phyloP scores from a whole-genome alignment of 768 basidiomycete genomes.

The Cystobasidium tubakii region DNA sequence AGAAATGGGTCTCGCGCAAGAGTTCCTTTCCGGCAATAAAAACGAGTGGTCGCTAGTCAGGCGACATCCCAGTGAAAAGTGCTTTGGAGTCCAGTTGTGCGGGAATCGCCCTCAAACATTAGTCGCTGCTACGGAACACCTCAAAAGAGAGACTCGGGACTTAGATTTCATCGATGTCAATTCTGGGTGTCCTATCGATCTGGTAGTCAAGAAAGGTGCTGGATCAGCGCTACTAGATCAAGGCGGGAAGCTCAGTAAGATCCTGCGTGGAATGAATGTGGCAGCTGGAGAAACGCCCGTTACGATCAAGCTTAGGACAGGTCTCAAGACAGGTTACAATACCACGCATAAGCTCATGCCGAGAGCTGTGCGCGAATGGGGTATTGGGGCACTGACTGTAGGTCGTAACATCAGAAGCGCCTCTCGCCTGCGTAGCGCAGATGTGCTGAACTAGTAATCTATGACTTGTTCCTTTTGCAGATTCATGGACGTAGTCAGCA shows the following conservation, averaged over 20 bases:
- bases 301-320: slow-evolving; percentile 84
- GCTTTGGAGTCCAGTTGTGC: slow-evolving; percentile 86
- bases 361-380: slow-evolving; percentile 59
- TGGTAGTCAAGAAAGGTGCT: slow-evolving; percentile 55
- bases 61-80: slow-evolving; percentile 75
- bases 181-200: slow-evolving; percentile 93
- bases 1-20: slow-evolving; percentile 92
- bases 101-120: slow-evolving; percentile 76
- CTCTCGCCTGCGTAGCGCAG: no score
- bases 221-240: slow-evolving; percentile 61
- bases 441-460: slow-evolving; percentile 47
- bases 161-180: slow-evolving; percentile 59
- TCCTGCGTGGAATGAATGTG: slow-evolving; percentile 81
- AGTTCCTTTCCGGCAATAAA: slow-evolving; percentile 77
- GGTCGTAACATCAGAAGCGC: slow-evolving; percentile 39
- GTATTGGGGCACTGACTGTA: slow-evolving; percentile 58
- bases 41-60: slow-evolving; percentile 93
- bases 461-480: slow-evolving; percentile 54
- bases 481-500: slow-evolving; percentile 93
- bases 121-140: slow-evolving; percentile 69
- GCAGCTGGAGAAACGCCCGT: slow-evolving; percentile 86
- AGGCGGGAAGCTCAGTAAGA: slow-evolving; percentile 73
- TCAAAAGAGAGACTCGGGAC: slow-evolving; percentile 60
- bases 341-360: slow-evolving; percentile 87
- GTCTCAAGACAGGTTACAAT: slow-evolving; percentile 65